Conservation (phyloP, 2,329 filamentous ascomycete species). For the Paecilomyces niveus region DNA sequence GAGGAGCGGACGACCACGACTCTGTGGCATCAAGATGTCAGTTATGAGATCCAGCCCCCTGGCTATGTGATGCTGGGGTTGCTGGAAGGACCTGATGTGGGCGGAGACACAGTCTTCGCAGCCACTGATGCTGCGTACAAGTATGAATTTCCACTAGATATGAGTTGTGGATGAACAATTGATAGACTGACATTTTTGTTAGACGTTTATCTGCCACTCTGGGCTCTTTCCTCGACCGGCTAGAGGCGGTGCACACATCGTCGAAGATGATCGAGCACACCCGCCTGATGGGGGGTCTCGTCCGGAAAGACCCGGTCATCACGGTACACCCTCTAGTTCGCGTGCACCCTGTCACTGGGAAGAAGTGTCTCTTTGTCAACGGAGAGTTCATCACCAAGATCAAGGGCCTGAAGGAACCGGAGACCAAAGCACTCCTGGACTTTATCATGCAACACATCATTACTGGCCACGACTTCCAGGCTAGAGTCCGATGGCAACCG, state of each 20-base stretch:
- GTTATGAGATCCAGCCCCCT: constrained; percentile 42
- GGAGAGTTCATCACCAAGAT: constrained; percentile 44
- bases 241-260: constrained; percentile 34
- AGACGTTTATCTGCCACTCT: constrained; percentile 45
- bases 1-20: constrained; percentile 40
- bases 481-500: constrained; percentile 42
- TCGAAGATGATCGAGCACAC: constrained; percentile 40
- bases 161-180: neutral
- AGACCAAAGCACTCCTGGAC: constrained; percentile 39
- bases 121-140: constrained; percentile 40
- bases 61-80: constrained; percentile 44
- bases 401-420: constrained; percentile 41
- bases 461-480: constrained; percentile 42
- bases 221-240: constrained; percentile 28
- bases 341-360: constrained; percentile 42
- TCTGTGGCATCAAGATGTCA: constrained; percentile 44
- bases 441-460: constrained; percentile 44
- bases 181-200: constrained; percentile 1
- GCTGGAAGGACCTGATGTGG: constrained; percentile 44
- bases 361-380: constrained; percentile 44
- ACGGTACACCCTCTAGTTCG: constrained; percentile 41
- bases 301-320: constrained; percentile 39
- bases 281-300: constrained; percentile 34
- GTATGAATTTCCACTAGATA: constrained; percentile 16
- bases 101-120: constrained; percentile 42